These are phyloP conservation scores for Cutaneotrichosporon sp. DNA, from an alignment of 1,284 basidiomycete genomes.

Conservation along the genomic window DNA sequence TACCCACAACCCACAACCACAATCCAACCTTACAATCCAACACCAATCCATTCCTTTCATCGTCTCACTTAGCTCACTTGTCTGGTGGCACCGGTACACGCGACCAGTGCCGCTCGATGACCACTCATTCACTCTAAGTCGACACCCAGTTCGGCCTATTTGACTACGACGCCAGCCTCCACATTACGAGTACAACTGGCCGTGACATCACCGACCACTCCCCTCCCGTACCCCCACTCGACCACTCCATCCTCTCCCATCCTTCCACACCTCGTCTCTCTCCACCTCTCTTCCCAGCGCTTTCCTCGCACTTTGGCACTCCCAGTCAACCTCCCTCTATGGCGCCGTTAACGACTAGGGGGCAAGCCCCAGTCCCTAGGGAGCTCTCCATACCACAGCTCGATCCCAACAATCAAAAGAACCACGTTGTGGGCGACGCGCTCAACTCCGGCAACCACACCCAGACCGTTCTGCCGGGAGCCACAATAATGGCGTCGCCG, in stretches of 20 bases:
- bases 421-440: not conserved
- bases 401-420: constrained; percentile 6
- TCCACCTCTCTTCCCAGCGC: not conserved
- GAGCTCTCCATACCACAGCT: constrained; percentile 17
- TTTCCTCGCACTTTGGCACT: not conserved
- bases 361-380: not conserved
- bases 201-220: constrained; percentile 4
- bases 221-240: not conserved
- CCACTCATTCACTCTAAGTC: not conserved
- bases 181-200: not conserved
- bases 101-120: not conserved
- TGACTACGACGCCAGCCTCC: not conserved
- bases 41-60: not conserved
- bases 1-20: not conserved
- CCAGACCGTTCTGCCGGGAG: not conserved
- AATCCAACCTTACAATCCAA: not conserved
- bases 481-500: constrained; percentile 5
- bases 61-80: not conserved
- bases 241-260: not conserved
- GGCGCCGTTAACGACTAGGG: not conserved
- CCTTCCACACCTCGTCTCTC: not conserved
- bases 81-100: not conserved
- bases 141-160: constrained; percentile 1
- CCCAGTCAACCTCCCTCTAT: not conserved
- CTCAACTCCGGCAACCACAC: not conserved